Evolutionary conservation across 768 basidiomycete species (phyloP), one percentile per base, ranked within the genome.

Genomic region (Leccinum boreale): DNA sequence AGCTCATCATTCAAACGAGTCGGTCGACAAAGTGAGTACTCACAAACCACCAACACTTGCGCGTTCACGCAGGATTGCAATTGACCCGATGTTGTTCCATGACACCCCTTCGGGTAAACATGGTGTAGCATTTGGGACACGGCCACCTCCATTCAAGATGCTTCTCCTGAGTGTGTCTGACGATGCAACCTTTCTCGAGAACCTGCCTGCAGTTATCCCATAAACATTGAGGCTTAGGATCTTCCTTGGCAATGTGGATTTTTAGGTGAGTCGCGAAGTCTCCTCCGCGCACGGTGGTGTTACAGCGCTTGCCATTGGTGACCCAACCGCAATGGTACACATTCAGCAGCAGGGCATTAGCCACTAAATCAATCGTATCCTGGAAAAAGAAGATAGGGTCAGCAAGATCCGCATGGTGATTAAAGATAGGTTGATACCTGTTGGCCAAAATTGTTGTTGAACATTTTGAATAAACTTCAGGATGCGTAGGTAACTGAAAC

Each of bases 131-230:
- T 2, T 5, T 60, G 0, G 65, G 56, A 28, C 70, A 71, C 0
- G 69, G 61, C 67, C 71, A 69, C 1, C 35, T 42, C 35, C 57
- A 62, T 17, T 28, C 53, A 3, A 73, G 62, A 42, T 71, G 71
- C 4, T 0, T 60, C 15, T 69, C 69, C 26, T 65, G 55, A 2
- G 71, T 54, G 19, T 71, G 70, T 1, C 69, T 45, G 3, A 59
- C 51, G n/a, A 71, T 39, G 3, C 55, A 60, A 1, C 55, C 61
- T 5, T 10, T 63, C 6, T 7, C 60, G 5, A 71, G 42, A 3
- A 9, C 12, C 0, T 66, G 65, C 3, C 52, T 45, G 12, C 69
- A 70, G 5, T 12, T 5, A 29, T 14, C 21, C 69, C 69, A 70
- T 5, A 2, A 23, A 31, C 70, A 70, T 6, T 4, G 2, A 15